A percentile compares a stretch with the other conserved stretches of the same genome.
Conservation (phyloP, 1,139 yeast species). For the Nakaseomyces glabratus region DNA sequence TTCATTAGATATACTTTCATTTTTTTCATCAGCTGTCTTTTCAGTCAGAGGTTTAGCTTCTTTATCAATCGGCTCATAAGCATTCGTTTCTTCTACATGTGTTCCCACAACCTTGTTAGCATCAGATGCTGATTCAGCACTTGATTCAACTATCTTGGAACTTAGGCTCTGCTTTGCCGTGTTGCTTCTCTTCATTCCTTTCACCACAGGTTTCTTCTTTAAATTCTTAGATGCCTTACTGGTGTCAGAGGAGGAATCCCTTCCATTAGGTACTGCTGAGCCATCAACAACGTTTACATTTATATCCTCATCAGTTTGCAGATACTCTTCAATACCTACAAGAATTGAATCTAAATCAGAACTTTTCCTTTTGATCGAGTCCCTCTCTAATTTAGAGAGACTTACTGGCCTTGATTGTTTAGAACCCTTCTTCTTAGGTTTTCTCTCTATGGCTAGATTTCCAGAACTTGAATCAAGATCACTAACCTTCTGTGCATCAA, state of each 20-base stretch:
- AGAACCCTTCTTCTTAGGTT: background rate
- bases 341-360: constrained; percentile 11
- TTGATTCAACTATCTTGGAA: background rate
- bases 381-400: constrained; percentile 1
- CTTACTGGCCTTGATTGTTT: background rate
- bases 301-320: constrained; percentile 9
- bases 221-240: no score
- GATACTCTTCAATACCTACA: constrained; percentile 15
- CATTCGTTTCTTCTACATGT: no score
- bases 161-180: background rate
- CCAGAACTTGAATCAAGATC: background rate
- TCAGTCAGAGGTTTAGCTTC: no score
- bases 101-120: no score
- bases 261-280: background rate
- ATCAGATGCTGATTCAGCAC: background rate
- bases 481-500: background rate
- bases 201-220: no score
- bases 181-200: background rate
- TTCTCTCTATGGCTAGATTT: background rate
- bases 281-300: background rate
- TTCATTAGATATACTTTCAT: no score
- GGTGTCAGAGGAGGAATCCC: background rate
- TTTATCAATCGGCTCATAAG: no score
- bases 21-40: no score
- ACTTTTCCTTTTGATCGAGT: constrained; percentile 6